Conservation (phyloP, 495 filamentous ascomycete genomes). For the Trichoderma orchidacearum region DNA sequence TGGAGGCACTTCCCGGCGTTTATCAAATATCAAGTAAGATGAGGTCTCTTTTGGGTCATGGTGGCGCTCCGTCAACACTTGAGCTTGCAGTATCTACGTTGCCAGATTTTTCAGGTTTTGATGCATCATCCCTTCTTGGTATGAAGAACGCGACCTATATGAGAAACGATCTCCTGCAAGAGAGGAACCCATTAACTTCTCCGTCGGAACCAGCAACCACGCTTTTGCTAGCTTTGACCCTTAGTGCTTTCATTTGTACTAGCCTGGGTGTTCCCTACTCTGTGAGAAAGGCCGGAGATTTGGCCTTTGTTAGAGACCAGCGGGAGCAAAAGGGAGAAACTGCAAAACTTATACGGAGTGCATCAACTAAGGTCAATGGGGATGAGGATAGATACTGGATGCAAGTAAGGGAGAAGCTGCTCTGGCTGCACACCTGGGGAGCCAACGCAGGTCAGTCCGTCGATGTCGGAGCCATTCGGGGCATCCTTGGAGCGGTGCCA, state of each 20-base stretch:
- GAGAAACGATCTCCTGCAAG: conserved; percentile 41
- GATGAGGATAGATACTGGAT: conserved; percentile 58
- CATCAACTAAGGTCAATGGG: conserved; percentile 33
- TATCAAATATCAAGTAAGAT: conserved; percentile 49
- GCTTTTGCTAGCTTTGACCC: conserved; percentile 53
- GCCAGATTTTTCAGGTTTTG: neutral
- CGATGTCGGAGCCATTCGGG: conserved; percentile 24
- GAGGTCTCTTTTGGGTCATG: conserved; percentile 44
- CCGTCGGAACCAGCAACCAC: conserved; percentile 45
- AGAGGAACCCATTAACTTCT: conserved; percentile 52
- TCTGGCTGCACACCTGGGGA: conserved; percentile 79
- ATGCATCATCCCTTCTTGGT: conserved; percentile 17
- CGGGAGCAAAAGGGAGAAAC: conserved; percentile 55
- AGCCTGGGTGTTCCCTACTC: conserved; percentile 45
- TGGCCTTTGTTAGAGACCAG: conserved; percentile 42
- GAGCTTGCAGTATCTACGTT: conserved; percentile 27
- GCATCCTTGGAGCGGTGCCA: conserved; percentile 58
- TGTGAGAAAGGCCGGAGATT: conserved; percentile 43
- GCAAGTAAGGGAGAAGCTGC: conserved; percentile 46
- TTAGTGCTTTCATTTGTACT: conserved; percentile 52
- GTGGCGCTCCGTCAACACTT: conserved; percentile 28
- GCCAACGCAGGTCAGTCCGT: conserved; percentile 16
- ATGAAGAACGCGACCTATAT: conserved; percentile 21
- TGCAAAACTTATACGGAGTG: conserved; percentile 43
- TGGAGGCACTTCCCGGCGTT: conserved; percentile 44